Percentiles rank a stretch among this genome's conserved stretches.
phyloP scores from a whole-genome alignment of 192 early-diverging fungal species.

The Gryganskiella cystojenkinii region DNA sequence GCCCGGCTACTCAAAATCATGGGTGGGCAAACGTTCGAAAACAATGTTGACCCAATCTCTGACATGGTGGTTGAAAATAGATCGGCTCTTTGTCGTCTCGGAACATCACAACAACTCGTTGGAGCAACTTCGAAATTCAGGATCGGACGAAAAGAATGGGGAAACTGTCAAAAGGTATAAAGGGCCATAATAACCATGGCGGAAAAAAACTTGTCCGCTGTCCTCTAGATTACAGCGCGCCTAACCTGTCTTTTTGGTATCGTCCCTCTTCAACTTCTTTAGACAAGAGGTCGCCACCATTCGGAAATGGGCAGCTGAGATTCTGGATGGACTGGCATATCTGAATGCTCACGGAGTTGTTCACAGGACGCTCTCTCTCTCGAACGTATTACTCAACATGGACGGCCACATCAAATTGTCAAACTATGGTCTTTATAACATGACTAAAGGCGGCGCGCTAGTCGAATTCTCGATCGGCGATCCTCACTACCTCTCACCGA shows the following conservation, averaged over 20 bases:
- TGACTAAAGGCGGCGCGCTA: slow-evolving; percentile 64
- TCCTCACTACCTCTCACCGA: slow-evolving; percentile 57
- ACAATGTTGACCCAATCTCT: not conserved
- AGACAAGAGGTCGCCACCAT: slow-evolving; percentile 36
- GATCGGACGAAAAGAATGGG: slow-evolving; percentile 17
- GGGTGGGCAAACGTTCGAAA: no score
- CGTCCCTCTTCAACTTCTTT: not conserved
- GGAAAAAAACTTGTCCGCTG: no score
- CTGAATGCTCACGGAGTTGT: slow-evolving; percentile 58
- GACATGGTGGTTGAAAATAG: slow-evolving; percentile 28
- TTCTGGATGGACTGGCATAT: slow-evolving; percentile 61
- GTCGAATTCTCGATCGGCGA: slow-evolving; percentile 72
- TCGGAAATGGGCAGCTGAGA: slow-evolving; percentile 62
- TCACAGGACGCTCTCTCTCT: slow-evolving; percentile 55
- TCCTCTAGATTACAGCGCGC: no score
- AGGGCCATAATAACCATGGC: no score
- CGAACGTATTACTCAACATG: slow-evolving; percentile 62
- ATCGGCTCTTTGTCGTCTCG: slow-evolving; percentile 66
- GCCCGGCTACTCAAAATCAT: no score
- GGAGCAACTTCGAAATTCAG: slow-evolving; percentile 14
- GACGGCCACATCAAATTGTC: slow-evolving; percentile 61
- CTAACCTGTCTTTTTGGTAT: no score
- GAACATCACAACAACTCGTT: slow-evolving; percentile 54
- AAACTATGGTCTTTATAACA: slow-evolving; percentile 68
- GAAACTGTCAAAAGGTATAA: slow-evolving; percentile 25